These are phyloP conservation scores for Sphaerostilbella broomeana DNA, from an alignment of 2,329 filamentous ascomycete genomes.

Conservation along the genomic window DNA sequence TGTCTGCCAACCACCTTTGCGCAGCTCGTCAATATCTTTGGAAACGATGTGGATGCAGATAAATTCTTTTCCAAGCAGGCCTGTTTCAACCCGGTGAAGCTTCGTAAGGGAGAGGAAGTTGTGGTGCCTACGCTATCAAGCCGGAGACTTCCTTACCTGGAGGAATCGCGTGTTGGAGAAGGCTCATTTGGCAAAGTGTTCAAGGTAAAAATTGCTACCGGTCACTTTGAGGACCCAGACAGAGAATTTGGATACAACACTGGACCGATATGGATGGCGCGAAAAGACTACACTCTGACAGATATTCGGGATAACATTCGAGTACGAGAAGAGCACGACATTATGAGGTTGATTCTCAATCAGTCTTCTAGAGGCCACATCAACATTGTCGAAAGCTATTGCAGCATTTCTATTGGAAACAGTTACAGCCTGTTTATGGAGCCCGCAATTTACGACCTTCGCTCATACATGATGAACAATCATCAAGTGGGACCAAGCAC, in stretches of 20 bases:
- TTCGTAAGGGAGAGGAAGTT: slow-evolving; percentile 14
- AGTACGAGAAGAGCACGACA: slow-evolving; percentile 25
- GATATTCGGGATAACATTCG: slow-evolving; percentile 17
- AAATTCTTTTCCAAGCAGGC: slow-evolving; percentile 27
- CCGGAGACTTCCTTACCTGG: slow-evolving; percentile 28
- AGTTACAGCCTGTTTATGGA: slow-evolving; percentile 36
- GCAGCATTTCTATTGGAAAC: slow-evolving; percentile 27
- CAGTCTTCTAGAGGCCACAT: slow-evolving; percentile 23
- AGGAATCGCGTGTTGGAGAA: slow-evolving; percentile 23
- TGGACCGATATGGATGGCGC: slow-evolving; percentile 23
- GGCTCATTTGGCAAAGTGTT: slow-evolving; percentile 29
- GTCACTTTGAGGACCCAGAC: slow-evolving; percentile 25
- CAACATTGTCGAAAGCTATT: slow-evolving; percentile 32
- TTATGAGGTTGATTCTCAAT: slow-evolving; percentile 29
- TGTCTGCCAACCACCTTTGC: slow-evolving; percentile 15
- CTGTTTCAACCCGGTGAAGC: slow-evolving; percentile 23
- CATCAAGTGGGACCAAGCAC: slow-evolving; percentile 15
- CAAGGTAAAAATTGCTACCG: slow-evolving; percentile 25
- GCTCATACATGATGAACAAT: slow-evolving; percentile 28
- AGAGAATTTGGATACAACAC: slow-evolving; percentile 15
- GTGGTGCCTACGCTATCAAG: slow-evolving; percentile 19
- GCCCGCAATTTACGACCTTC: slow-evolving; percentile 31
- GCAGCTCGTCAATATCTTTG: slow-evolving; percentile 19
- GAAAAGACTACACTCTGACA: slow-evolving; percentile 31
- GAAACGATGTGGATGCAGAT: slow-evolving; percentile 17